These are phyloP conservation scores for Scedosporium dehoogii DNA, from an alignment of 2,329 filamentous ascomycete species.

Conservation along the genomic window DNA sequence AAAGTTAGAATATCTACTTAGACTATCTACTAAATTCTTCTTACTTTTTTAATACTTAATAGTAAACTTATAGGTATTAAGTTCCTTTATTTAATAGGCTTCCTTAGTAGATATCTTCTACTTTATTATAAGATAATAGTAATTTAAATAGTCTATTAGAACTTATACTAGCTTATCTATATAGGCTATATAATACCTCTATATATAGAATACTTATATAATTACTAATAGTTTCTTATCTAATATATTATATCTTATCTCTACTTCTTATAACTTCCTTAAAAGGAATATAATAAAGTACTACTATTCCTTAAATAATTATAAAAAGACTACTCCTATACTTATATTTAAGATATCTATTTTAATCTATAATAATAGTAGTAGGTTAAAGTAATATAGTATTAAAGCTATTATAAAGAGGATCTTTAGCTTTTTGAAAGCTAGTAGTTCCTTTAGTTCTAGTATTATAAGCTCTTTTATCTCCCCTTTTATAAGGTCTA, in stretches of 20 bases:
- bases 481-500: constrained; percentile 3
- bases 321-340: not conserved
- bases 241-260: constrained; percentile 6
- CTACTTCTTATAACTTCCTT: not conserved
- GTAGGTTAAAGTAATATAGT: not conserved
- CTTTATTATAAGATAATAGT: not conserved
- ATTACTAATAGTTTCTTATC: not conserved
- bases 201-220: constrained; percentile 7
- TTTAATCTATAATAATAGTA: not conserved
- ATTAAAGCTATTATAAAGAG: not conserved
- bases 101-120: not conserved
- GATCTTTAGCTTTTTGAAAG: not conserved
- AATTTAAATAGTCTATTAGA: not conserved
- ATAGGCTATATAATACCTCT: constrained; percentile 1
- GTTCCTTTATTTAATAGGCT: not conserved
- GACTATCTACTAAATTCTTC: not conserved
- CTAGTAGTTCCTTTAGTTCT: not conserved
- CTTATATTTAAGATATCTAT: not conserved
- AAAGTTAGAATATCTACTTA: not conserved
- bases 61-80: not conserved
- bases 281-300: not conserved
- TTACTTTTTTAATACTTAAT: not conserved
- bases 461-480: not conserved
- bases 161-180: constrained; percentile 1
- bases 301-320: not conserved